Conservation (phyloP, 2,329 filamentous ascomycete species). For the Cordyceps tenuipes region DNA sequence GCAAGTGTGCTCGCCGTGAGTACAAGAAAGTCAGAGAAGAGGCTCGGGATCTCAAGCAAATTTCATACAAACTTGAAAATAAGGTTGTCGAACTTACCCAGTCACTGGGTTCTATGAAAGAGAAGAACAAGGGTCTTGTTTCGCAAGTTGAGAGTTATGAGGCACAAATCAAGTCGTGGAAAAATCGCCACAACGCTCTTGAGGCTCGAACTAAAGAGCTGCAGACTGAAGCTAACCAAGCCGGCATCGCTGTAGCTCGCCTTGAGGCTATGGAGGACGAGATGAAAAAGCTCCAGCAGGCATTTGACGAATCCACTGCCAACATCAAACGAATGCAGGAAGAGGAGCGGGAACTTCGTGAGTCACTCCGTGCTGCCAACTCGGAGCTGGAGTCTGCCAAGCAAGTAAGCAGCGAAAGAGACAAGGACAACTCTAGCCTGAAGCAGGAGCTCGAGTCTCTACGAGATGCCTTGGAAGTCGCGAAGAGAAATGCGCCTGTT, state of each 20-base stretch:
- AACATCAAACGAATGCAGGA: constrained; percentile 94
- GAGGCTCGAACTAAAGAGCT: constrained; percentile 88
- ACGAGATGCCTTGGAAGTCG: constrained; percentile 84
- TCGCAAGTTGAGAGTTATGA: constrained; percentile 94
- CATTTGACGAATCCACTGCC: constrained; percentile 79
- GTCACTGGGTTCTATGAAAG: constrained; percentile 82
- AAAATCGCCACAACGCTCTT: constrained; percentile 80
- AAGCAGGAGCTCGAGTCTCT: constrained; percentile 83
- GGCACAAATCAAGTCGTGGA: constrained; percentile 91
- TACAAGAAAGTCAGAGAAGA: constrained; percentile 94
- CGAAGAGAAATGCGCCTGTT: constrained; percentile 66
- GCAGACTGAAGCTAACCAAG: constrained; percentile 94
- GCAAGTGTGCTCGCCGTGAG: constrained; percentile 65
- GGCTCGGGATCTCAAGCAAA: constrained; percentile 96
- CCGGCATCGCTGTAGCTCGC: constrained; percentile 86
- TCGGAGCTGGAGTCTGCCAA: constrained; percentile 74
- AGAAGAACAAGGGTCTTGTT: constrained; percentile 83
- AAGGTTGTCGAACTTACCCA: constrained; percentile 99
- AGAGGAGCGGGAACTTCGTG: constrained; percentile 78
- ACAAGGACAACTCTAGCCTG: constrained; percentile 77
- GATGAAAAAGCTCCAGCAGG: constrained; percentile 83
- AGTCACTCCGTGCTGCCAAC: constrained; percentile 70
- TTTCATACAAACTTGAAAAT: constrained; percentile 98
- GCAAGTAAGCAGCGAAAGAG: constrained; percentile 64
- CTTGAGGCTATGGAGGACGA: constrained; percentile 89